phyloP scores from a whole-genome alignment of 495 filamentous ascomycete species.

The Podospora sp. region DNA sequence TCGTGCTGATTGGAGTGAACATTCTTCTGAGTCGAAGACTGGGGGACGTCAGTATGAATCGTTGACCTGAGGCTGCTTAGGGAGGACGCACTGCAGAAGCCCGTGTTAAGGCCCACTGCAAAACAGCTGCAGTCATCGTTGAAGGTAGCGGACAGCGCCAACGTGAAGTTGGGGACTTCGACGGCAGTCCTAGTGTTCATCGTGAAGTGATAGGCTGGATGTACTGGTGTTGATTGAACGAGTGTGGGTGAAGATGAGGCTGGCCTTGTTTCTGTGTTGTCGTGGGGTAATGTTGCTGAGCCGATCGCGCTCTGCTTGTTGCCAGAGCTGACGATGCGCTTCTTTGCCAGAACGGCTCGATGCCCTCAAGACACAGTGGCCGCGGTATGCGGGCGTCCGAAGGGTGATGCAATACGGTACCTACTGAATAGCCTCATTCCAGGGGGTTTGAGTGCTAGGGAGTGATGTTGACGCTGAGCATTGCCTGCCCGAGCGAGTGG shows the following conservation, averaged over 20 bases:
- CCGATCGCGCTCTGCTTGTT: too few relatives aligned
- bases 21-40: constrained; percentile 82
- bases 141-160: constrained; percentile 82
- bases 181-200: constrained; percentile 94
- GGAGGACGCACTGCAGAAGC: constrained; percentile 75
- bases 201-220: constrained; percentile 30
- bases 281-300: too few relatives aligned
- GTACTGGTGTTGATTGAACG: neutral
- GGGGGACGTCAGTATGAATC: constrained; percentile 23
- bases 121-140: constrained; percentile 88
- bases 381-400: too few relatives aligned
- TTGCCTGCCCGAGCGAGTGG: neutral
- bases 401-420: too few relatives aligned
- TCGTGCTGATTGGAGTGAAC: constrained; percentile 66
- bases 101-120: constrained; percentile 82
- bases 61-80: neutral
- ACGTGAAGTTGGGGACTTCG: constrained; percentile 70
- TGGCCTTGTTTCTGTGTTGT: neutral
- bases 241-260: neutral
- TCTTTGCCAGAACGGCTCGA: too few relatives aligned
- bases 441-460: neutral
- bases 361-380: too few relatives aligned
- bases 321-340: too few relatives aligned
- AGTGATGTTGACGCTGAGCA: neutral
- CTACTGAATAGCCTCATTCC: too few relatives aligned